phyloP scores from a whole-genome alignment of 345 rosid species.

The Erodium maritimum region DNA sequence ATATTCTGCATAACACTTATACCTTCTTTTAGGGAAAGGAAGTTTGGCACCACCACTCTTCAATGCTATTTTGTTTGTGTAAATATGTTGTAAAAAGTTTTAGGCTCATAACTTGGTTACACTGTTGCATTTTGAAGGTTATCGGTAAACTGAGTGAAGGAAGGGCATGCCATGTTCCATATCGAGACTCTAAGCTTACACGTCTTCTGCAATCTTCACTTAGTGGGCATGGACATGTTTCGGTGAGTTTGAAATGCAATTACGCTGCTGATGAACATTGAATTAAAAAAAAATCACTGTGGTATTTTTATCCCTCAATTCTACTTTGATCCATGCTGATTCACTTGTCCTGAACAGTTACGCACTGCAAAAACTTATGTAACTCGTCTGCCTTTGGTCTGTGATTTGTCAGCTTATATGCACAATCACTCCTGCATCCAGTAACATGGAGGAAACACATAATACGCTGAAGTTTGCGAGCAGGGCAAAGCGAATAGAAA shows the following conservation, averaged over 20 bases:
- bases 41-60: too few relatives aligned
- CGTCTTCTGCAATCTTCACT: slow-evolving; percentile 97
- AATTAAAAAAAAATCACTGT: too few relatives aligned
- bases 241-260: slow-evolving; percentile 44
- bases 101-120: slow-evolving; percentile 3
- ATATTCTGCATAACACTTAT: background rate
- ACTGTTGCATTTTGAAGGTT: slow-evolving; percentile 47
- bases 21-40: background rate
- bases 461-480: slow-evolving; percentile 95
- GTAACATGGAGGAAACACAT: slow-evolving; percentile 96
- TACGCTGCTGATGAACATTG: background rate
- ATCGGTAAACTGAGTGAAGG: slow-evolving; percentile 98
- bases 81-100: background rate
- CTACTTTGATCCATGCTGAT: background rate
- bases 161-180: slow-evolving; percentile 97
- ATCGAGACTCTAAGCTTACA: slow-evolving; percentile 96
- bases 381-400: slow-evolving; percentile 5
- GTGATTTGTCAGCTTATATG: slow-evolving; percentile 71
- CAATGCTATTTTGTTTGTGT: background rate
- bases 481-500: slow-evolving; percentile 95
- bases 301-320: background rate
- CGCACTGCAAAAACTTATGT: background rate
- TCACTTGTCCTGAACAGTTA: background rate
- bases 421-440: slow-evolving; percentile 96
- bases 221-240: slow-evolving; percentile 97